Conservation (phyloP, 805 yeast genomes). For the Yueomyces sp. region DNA sequence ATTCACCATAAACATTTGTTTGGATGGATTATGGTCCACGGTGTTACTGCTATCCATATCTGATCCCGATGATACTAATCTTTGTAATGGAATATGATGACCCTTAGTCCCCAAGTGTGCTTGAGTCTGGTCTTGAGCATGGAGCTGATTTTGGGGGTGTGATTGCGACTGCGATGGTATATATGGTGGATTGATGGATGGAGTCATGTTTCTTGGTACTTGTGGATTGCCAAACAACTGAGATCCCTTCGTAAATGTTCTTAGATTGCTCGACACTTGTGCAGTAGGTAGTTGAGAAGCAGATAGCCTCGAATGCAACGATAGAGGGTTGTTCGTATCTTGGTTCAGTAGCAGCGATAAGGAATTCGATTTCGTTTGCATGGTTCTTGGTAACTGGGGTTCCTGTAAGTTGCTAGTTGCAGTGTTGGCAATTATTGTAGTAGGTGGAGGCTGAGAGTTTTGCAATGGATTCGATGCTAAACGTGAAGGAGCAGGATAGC, state of each 20-base stretch:
- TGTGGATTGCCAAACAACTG: no score
- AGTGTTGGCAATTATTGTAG: not conserved
- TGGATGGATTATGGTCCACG: not conserved
- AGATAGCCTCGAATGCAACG: not conserved
- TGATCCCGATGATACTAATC: no score
- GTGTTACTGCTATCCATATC: not conserved
- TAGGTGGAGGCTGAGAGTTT: not conserved
- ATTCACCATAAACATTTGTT: not conserved
- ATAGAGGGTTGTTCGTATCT: not conserved
- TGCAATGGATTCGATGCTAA: not conserved
- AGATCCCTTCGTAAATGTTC: not conserved
- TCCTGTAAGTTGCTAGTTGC: not conserved
- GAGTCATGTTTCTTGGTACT: not conserved
- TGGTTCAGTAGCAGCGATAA: conserved; percentile 7
- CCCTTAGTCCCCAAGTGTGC: no score
- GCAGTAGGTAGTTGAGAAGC: not conserved
- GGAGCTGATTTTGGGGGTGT: no score
- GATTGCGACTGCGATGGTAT: no score
- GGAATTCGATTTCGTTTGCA: conserved; percentile 1
- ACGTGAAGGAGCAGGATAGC: not conserved
- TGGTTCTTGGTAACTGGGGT: not conserved
- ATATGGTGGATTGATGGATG: not conserved
- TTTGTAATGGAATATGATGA: no score
- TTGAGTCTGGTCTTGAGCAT: no score
- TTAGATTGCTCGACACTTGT: not conserved